Percentiles rank a stretch among this genome's conserved stretches.
phyloP scores from a whole-genome alignment of 768 basidiomycete species.

The Pleurotus djamor region DNA sequence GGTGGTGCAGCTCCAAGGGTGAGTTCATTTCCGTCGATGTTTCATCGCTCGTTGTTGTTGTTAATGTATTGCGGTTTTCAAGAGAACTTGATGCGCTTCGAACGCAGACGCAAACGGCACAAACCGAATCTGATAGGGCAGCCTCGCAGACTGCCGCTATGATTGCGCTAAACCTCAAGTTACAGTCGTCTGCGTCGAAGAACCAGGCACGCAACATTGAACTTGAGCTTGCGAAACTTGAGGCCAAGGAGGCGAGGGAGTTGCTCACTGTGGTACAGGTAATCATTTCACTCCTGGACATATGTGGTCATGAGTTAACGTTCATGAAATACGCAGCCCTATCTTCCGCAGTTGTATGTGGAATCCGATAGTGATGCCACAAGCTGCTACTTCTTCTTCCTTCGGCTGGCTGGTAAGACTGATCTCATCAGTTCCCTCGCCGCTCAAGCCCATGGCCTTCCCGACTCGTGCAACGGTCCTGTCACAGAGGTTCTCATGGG shows the following conservation, averaged over 20 bases:
- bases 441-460: slow-evolving; percentile 79
- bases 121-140: slow-evolving; percentile 78
- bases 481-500: slow-evolving; percentile 90
- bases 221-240: slow-evolving; percentile 81
- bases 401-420: slow-evolving; percentile 81
- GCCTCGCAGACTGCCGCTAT: slow-evolving; percentile 89
- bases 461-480: slow-evolving; percentile 78
- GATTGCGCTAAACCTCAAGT: slow-evolving; percentile 91
- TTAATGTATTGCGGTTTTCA: slow-evolving; percentile 6
- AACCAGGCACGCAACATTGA: slow-evolving; percentile 90
- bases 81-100: slow-evolving; percentile 88
- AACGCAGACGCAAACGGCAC: slow-evolving; percentile 80
- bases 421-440: slow-evolving; percentile 84
- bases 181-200: slow-evolving; percentile 90
- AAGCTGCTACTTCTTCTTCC: slow-evolving; percentile 90
- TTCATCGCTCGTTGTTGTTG: background rate
- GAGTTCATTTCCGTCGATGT: slow-evolving; percentile 9
- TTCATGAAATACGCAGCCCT: slow-evolving; percentile 55
- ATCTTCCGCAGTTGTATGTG: slow-evolving; percentile 87
- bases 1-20: slow-evolving; percentile 83
- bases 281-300: slow-evolving; percentile 2
- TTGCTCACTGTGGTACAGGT: slow-evolving; percentile 84
- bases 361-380: slow-evolving; percentile 90
- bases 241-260: slow-evolving; percentile 80
- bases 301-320: slow-evolving; percentile 1